Base-by-base conservation (phyloP, 306 rosid species). In the Malus sieversii region DNA sequence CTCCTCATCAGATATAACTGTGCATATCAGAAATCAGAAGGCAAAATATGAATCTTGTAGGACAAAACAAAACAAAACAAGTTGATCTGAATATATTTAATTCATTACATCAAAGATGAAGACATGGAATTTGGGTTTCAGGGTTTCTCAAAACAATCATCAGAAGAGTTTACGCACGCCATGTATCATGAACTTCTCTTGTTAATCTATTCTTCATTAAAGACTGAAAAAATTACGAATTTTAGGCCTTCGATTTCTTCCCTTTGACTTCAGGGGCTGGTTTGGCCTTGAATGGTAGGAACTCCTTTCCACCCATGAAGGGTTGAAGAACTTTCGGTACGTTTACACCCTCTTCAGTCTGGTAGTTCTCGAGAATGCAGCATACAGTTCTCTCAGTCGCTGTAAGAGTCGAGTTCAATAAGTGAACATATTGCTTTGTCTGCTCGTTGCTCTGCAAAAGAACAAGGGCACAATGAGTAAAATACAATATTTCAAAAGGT, bases 331-430 rank as follows among this genome's bases (percentile, higher is more conserved):
- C 96, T 74, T 89, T 88, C 10, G 98, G 98, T 66, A 95, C 78
- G 78, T 88, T 92, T 8, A 95, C 97, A 51, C 98, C 97, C 65
- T 88, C 92, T 73, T 92, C 98, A 80, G 78, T 92, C 83, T 95
- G 98, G 84, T 92, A 59, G 84, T 92, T 95, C 86, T 95, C 98
- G 7, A 95, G 96, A 81, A 95, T 92, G 92, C 96, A 88, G 84
- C 97, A 95, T 30, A 95, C 58, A 78, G 96, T 95, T 87, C 98
- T 89, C 91, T 92, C 97, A 2, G 98, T 95, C 22, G 98, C 98
- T 4, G 98, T 92, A 76, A 95, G 97, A 25, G 98, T 95, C 40
- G 97, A 92, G 88, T 95, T 95, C 85, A 95, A 81, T 83, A 95
- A 76, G 80, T 95, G 98, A 64, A 80, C 90, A 23, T 92, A 92